These are phyloP conservation scores for Soucietia sequanensis DNA, from an alignment of 805 yeast species.

Conservation along the genomic window DNA sequence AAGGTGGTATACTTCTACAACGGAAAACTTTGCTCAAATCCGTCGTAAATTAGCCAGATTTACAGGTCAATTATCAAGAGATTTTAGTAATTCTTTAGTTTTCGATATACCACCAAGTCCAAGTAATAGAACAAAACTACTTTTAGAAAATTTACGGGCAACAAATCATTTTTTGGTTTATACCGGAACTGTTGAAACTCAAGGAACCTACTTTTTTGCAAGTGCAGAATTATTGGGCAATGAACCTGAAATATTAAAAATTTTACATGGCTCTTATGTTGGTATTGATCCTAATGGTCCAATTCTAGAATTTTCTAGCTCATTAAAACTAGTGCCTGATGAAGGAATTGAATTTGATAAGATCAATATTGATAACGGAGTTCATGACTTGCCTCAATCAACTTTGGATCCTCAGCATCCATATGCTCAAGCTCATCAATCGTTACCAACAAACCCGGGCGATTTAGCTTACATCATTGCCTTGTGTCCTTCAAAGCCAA, in stretches of 20 bases:
- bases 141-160: conserved; percentile 58
- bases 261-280: conserved; percentile 38
- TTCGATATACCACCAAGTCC: conserved; percentile 48
- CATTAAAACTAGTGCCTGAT: conserved; percentile 16
- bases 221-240: conserved; percentile 52
- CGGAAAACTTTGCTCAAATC: conserved; percentile 70
- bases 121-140: conserved; percentile 45
- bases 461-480: conserved; percentile 65
- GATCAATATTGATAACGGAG: too few relatives aligned
- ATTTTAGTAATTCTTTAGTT: conserved; percentile 70
- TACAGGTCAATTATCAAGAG: conserved; percentile 60
- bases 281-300: conserved; percentile 33
- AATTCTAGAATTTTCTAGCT: conserved; percentile 25
- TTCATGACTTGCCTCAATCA: conserved; percentile 4
- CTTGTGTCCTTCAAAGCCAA: conserved; percentile 76
- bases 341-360: conserved; percentile 19
- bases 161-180: conserved; percentile 75
- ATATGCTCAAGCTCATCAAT: conserved; percentile 5
- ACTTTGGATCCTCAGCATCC: not conserved
- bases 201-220: conserved; percentile 80
- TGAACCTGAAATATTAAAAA: conserved; percentile 36
- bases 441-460: conserved; percentile 17
- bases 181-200: conserved; percentile 67
- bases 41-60: conserved; percentile 84
- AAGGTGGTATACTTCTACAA: conserved; percentile 66